Evolutionary conservation across 305 asterid species (phyloP), one percentile per base, ranked within the genome.

Genomic region (Stenogyne calaminthoides): DNA sequence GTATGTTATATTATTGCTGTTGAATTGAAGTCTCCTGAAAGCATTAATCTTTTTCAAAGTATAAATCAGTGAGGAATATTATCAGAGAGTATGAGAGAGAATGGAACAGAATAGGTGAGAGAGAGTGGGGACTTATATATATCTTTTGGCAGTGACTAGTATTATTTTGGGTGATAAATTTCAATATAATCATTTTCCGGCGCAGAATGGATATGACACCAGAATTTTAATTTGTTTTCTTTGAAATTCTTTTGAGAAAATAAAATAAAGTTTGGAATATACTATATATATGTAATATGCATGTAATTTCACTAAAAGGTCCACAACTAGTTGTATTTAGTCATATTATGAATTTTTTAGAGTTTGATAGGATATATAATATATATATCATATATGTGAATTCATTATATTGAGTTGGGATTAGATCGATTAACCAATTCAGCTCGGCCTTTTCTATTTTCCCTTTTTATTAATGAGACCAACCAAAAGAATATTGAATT

Each of bases 181-280:
- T 88, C 94, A 86, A 86, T 47, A 85, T 84, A 88, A 88, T 88
- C 87, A 88, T 88, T 88, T 86, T 86, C 88, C 88, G 88, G 89
- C 89, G 86, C 88, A 87, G 76, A 75, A 69, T 59, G 15, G 70
- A 74, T 67, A 70, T 70, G 76, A 79, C 79, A 72, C 57, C 57
- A 76, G 72, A 84, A 75, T 57, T 56, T 27, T 73, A 58, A 52
- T 52, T 73, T 56, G 16, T 49, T 6, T 49, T 11, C 25, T n/a
- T 47, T n/a, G 0, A 3, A 44, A 2, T 46, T 12, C 14, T 9
- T 40, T 46, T 46, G 12, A 0, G 11, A 11, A 42, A 12, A 42
- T 11, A 10, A 12, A 46, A 46, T 14, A 46, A 46, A 44, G n/a
- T n/a, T n/a, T n/a, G n/a, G n/a, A n/a, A n/a, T n/a, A n/a, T n/a